These are phyloP conservation scores for Xerocomus brunneocitrinus DNA, from an alignment of 768 basidiomycete genomes.

Conservation along the genomic window DNA sequence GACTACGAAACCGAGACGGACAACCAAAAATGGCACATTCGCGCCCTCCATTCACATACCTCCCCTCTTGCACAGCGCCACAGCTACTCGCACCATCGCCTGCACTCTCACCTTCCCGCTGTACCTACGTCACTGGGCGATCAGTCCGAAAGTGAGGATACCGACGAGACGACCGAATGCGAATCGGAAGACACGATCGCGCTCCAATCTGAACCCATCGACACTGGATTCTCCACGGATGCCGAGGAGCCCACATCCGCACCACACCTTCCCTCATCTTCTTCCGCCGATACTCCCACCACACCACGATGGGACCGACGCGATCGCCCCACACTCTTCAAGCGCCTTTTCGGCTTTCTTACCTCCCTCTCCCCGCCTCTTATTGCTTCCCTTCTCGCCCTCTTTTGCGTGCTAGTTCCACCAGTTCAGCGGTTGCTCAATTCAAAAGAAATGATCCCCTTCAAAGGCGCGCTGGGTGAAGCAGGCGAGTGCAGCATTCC, in stretches of 20 bases:
- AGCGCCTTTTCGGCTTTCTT: neutral
- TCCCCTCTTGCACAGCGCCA: neutral
- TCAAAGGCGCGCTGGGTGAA: slow-evolving; percentile 61
- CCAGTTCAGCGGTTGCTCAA: slow-evolving; percentile 73
- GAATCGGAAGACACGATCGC: slow-evolving; percentile 24
- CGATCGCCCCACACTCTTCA: neutral
- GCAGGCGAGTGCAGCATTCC: slow-evolving; percentile 83
- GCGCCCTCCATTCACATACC: neutral
- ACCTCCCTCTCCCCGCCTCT: slow-evolving; percentile 87
- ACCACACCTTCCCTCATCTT: neutral
- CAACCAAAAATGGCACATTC: neutral
- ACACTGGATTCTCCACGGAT: slow-evolving; percentile 14
- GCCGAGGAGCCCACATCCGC: slow-evolving; percentile 3
- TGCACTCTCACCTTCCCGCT: slow-evolving; percentile 17
- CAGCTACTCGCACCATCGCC: neutral
- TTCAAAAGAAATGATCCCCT: slow-evolving; percentile 49
- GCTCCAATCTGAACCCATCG: neutral
- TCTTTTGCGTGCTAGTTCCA: slow-evolving; percentile 71
- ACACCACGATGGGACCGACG: slow-evolving; percentile 6
- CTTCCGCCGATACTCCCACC: neutral
- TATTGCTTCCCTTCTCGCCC: slow-evolving; percentile 70
- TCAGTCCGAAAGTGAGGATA: slow-evolving; percentile 24
- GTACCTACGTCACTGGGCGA: slow-evolving; percentile 22
- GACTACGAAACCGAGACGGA: slow-evolving; percentile 7
- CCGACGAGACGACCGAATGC: slow-evolving; percentile 12